Evolutionary conservation across 371 early-diverging fungal species (phyloP).

Genomic region (Aphelidium insulamus): DNA sequence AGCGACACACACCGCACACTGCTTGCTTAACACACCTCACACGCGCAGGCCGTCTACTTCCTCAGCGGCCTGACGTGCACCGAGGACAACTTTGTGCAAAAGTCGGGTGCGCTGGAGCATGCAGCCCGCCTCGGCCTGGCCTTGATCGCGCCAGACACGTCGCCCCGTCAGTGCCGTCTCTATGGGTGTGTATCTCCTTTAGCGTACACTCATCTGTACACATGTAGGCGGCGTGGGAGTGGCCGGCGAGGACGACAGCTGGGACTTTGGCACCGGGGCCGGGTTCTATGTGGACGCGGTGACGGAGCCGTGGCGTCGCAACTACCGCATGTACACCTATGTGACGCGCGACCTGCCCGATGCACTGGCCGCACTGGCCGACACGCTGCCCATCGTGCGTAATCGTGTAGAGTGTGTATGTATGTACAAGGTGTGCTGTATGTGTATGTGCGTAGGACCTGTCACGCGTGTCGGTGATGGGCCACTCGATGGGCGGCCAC

Average conservation of each 20-base stretch:
- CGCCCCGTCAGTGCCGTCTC: conserved; percentile 51
- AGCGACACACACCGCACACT: too few species aligned
- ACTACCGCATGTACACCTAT: conserved; percentile 71
- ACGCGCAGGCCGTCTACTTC: conserved; percentile 21
- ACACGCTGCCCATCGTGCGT: conserved; percentile 33
- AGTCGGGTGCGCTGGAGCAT: conserved; percentile 46
- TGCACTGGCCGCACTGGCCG: conserved; percentile 24
- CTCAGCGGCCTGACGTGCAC: conserved; percentile 51
- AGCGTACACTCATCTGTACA: neutral
- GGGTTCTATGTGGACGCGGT: conserved; percentile 68
- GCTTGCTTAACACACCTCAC: neutral
- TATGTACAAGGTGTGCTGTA: neutral
- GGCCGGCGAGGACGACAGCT: conserved; percentile 23
- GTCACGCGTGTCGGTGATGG: conserved; percentile 37
- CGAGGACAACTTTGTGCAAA: conserved; percentile 67
- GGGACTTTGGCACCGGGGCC: conserved; percentile 45
- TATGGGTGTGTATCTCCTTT: neutral
- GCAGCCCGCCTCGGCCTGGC: conserved; percentile 43
- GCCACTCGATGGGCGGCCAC: conserved; percentile 85
- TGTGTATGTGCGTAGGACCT: conserved; percentile 15
- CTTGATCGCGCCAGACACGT: conserved; percentile 66
- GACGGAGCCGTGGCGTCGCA: conserved; percentile 35
- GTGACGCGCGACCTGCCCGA: conserved; percentile 42
- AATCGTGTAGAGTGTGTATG: neutral
- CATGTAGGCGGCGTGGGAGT: conserved; percentile 12